Conservation (phyloP, 148 eudicot genomes). For the Oxyria digyna region DNA sequence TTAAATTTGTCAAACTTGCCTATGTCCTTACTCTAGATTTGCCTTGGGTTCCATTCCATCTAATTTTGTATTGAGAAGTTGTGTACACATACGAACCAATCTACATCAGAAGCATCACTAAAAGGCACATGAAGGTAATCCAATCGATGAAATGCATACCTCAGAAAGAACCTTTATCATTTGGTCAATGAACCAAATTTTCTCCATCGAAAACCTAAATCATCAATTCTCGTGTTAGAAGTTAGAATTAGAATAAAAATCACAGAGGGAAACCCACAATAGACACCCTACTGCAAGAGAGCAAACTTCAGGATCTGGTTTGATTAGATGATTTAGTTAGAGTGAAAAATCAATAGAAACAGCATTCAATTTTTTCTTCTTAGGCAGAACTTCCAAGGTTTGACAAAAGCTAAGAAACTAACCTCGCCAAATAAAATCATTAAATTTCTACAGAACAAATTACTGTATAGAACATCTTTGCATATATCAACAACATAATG, state of each 20-base stretch:
- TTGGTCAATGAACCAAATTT: slow-evolving; percentile 94
- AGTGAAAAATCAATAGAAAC: not conserved
- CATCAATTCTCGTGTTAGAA: slow-evolving; percentile 10
- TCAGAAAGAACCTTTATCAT: slow-evolving; percentile 94
- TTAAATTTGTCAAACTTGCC: not conserved
- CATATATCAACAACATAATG: not conserved
- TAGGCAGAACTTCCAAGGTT: not conserved
- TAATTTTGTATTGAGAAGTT: not conserved
- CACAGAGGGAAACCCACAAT: not conserved
- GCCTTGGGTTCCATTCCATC: not conserved
- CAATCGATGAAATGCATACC: slow-evolving; percentile 33
- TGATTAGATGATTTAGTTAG: not conserved
- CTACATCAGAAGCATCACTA: not conserved
- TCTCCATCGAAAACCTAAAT: slow-evolving; percentile 79
- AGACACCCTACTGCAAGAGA: not conserved
- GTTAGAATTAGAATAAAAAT: not conserved
- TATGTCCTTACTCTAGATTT: not conserved
- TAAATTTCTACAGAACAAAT: not conserved
- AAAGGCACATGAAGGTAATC: not conserved
- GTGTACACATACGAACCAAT: not conserved
- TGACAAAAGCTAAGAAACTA: not conserved
- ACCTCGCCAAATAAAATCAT: not conserved
- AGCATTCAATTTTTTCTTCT: not conserved
- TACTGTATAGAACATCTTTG: not conserved
- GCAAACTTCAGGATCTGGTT: not conserved